Evolutionary conservation across 306 rosid genomes (phyloP).

Genomic region (Begonia peltatifolia): DNA sequence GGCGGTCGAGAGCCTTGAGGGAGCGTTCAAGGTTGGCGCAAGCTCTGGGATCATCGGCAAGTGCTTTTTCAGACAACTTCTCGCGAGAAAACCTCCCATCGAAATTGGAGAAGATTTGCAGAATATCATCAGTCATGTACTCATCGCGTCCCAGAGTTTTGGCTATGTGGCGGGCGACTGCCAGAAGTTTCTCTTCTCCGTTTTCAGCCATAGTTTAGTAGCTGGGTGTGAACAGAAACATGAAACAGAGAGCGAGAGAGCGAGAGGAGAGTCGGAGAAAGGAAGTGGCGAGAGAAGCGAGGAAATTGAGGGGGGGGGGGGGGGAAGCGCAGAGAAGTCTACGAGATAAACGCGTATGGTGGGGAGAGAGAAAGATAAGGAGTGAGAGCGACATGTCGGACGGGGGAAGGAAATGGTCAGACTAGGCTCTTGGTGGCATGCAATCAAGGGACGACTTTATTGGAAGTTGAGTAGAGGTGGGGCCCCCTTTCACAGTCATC

Average conservation of each 20-base stretch:
- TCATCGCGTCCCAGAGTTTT: constrained; percentile 70
- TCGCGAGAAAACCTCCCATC: constrained; percentile 88
- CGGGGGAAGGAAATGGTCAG: too few relatives aligned
- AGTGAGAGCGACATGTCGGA: too few relatives aligned
- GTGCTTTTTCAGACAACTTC: constrained; percentile 45
- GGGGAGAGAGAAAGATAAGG: too few relatives aligned
- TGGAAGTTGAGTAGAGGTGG: too few relatives aligned
- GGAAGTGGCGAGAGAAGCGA: background rate
- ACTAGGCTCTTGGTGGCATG: too few relatives aligned
- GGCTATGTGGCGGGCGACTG: constrained; percentile 93
- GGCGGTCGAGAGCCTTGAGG: constrained; percentile 61
- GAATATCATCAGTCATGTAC: constrained; percentile 76
- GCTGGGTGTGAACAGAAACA: background rate
- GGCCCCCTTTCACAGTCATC: too few relatives aligned
- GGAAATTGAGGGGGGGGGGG: background rate
- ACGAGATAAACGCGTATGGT: background rate
- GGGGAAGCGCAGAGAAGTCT: background rate
- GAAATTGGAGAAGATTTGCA: constrained; percentile 80
- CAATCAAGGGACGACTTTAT: too few relatives aligned
- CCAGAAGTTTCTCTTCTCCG: constrained; percentile 85
- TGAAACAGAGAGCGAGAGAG: background rate
- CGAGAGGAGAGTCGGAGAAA: background rate
- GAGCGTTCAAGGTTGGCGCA: constrained; percentile 44
- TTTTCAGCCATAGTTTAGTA: constrained; percentile 52
- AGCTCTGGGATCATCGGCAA: constrained; percentile 28